phyloP scores from a whole-genome alignment of 2,329 filamentous ascomycete genomes.

The Chalaropsis ovoidea region DNA sequence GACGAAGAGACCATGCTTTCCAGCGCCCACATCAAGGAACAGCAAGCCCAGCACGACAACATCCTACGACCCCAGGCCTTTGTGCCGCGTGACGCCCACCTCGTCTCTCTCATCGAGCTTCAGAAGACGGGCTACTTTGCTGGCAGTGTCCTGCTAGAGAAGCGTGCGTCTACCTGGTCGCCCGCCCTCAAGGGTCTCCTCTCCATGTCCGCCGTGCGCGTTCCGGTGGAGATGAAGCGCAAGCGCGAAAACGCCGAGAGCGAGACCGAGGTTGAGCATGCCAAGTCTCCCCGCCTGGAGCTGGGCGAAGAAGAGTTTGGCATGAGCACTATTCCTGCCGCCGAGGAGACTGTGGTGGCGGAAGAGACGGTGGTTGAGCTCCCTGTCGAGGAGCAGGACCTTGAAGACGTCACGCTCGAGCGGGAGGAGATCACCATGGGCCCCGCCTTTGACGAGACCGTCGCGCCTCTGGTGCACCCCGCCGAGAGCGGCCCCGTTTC shows the following conservation, averaged over 20 bases:
- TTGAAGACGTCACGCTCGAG: conserved; percentile 40
- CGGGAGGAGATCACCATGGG: conserved; percentile 37
- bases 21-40: conserved; percentile 68
- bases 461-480: conserved; percentile 64
- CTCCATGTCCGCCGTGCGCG: conserved; percentile 71
- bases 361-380: conserved; percentile 58
- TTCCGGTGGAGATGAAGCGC: conserved; percentile 73
- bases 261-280: conserved; percentile 60
- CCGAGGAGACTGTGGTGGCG: conserved; percentile 42
- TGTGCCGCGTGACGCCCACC: conserved; percentile 73
- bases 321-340: conserved; percentile 29
- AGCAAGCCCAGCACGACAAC: conserved; percentile 74
- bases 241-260: conserved; percentile 85
- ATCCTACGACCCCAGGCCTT: conserved; percentile 77
- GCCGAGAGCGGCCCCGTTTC: conserved; percentile 80
- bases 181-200: conserved; percentile 86
- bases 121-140: conserved; percentile 88
- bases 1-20: conserved; percentile 72
- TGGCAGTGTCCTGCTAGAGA: conserved; percentile 72
- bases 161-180: conserved; percentile 69
- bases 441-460: conserved; percentile 69
- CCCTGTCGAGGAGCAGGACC: conserved; percentile 46
- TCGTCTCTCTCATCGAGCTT: conserved; percentile 81
- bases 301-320: conserved; percentile 52
- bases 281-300: conserved; percentile 60